Evolutionary conservation across 768 basidiomycete species (phyloP), one percentile per base, ranked within the genome.

Genomic region (Kwoniella dendrophila): DNA sequence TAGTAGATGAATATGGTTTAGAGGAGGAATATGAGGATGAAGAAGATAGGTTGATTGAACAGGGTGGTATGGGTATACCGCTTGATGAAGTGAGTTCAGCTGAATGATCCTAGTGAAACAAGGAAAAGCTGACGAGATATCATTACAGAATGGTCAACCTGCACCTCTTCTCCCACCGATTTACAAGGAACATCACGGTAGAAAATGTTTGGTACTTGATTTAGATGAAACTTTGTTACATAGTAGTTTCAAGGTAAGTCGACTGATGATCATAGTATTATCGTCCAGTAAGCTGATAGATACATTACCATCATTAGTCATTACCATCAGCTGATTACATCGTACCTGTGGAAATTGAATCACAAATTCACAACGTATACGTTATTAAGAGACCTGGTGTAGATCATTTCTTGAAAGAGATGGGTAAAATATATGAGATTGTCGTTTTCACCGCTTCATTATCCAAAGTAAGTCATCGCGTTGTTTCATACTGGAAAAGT

Each of bases 361-460:
- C 90, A 68, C 90, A 96, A 75, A 90, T 89, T 85, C 96, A 99
- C 79, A 97, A 99, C 74, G 93, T 98, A 68, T 97, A 98, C 81
- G 96, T 98, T 50, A 90, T 98, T 80, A 98, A 98, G 80, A 88
- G 96, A 52, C 96, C 96, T 8, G 96, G 96, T 16, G 96, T 99
- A 16, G 96, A 99, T 77, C 88, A 87, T 75, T 99, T 98, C 80
- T 82, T 99, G 77, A 90, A 90, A 82, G 89, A 87, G 81, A 99
- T 98, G 96, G 96, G 96, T 36, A 93, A 98, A 79, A 87, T 97
- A 45, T 99, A 95, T 76, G 96, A 99, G 80, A 84, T 99, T 51
- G 95, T 99, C 32, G 90, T 99, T 10, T 99, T 98, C 79, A 99
- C 96, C 5, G 96, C 96, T 7, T 94, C 91, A 81, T 80, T 99